phyloP scores from a whole-genome alignment of 768 basidiomycete genomes.

The Suillus fuscotomentosus region DNA sequence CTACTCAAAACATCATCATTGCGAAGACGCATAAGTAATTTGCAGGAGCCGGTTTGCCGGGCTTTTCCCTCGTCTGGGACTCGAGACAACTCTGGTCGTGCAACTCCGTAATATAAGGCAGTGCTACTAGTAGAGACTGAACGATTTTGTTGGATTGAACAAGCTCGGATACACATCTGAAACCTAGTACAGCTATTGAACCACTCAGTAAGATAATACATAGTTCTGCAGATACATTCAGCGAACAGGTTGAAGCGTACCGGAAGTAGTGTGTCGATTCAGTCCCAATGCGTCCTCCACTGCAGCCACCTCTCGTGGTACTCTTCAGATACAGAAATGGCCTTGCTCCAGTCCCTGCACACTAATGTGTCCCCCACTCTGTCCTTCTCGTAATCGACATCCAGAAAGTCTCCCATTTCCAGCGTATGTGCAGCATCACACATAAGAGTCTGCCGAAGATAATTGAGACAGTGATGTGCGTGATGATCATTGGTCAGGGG shows the following conservation, averaged over 20 bases:
- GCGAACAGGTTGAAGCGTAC: neutral
- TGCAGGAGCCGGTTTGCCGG: too few species aligned
- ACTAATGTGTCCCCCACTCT: conserved; percentile 16
- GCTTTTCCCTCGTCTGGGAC: neutral
- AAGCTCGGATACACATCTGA: neutral
- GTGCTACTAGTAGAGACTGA: neutral
- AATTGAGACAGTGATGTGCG: conserved; percentile 37
- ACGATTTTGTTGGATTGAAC: neutral
- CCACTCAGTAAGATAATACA: neutral
- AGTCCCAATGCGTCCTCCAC: neutral
- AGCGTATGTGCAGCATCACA: conserved; percentile 22
- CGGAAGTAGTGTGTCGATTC: neutral
- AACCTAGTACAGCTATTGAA: neutral
- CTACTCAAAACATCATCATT: too few species aligned
- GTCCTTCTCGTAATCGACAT: conserved; percentile 23
- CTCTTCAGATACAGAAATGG: conserved; percentile 12
- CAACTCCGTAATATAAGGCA: too few species aligned
- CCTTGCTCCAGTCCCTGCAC: conserved; percentile 24
- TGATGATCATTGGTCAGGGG: conserved; percentile 14
- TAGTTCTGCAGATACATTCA: neutral
- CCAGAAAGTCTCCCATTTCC: conserved; percentile 34
- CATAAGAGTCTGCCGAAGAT: conserved; percentile 35
- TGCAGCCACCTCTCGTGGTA: neutral
- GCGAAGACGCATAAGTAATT: too few species aligned
- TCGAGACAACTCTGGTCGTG: too few species aligned